A percentile compares a stretch with the other conserved stretches of the same genome.
These are phyloP conservation scores for Linnemannia hyalina DNA, from an alignment of 192 early-diverging fungal genomes.

Conservation along the genomic window DNA sequence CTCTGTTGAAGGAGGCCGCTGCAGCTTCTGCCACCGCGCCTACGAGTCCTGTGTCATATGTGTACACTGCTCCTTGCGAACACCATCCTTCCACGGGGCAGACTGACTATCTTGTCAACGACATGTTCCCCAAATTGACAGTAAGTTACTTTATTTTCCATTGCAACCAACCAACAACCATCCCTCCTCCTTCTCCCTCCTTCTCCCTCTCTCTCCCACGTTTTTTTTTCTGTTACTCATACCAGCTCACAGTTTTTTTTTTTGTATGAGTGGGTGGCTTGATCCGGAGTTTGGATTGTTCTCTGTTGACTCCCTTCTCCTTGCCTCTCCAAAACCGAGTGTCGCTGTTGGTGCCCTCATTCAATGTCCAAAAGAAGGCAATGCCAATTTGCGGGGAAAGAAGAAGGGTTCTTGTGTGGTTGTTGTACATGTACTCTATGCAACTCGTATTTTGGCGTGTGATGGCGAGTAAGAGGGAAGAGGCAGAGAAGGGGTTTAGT, in stretches of 20 bases:
- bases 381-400: slow-evolving; percentile 28
- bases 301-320: neutral
- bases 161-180: too few species aligned
- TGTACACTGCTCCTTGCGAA: slow-evolving; percentile 54
- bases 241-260: neutral
- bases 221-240: slow-evolving; percentile 14
- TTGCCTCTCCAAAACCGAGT: neutral
- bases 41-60: slow-evolving; percentile 15
- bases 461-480: slow-evolving; percentile 10
- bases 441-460: slow-evolving; percentile 15
- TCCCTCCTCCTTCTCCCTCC: neutral
- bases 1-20: slow-evolving; percentile 15
- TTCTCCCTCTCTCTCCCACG: neutral
- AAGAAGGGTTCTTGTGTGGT: neutral
- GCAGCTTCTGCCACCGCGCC: neutral
- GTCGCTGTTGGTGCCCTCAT: neutral
- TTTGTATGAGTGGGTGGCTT: neutral
- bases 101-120: slow-evolving; percentile 55
- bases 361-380: slow-evolving; percentile 9
- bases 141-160: slow-evolving; percentile 33
- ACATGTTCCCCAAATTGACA: slow-evolving; percentile 56
- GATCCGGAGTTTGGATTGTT: slow-evolving; percentile 1
- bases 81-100: slow-evolving; percentile 50
- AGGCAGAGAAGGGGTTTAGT: neutral
- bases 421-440: neutral